Evolutionary conservation across 345 rosid species (phyloP), one percentile per base, ranked within the genome.

Genomic region (Eucalyptus tenuipes): DNA sequence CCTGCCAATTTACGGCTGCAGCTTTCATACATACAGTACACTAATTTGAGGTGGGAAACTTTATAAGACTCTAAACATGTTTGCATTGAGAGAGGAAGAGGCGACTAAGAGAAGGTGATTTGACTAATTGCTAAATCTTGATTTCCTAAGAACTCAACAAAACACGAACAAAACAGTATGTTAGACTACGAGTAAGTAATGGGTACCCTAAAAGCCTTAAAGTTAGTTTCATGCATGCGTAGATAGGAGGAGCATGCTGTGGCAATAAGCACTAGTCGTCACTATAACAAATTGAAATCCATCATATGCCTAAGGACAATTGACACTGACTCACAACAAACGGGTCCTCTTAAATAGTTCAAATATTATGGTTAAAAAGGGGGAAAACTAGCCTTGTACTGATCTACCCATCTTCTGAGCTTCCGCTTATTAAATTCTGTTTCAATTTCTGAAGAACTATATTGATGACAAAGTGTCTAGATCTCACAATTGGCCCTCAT

Each of bases 401-500:
- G 98, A 92, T 92, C 94, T 31, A 93, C 89, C 29, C 98, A 92
- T 90, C 97, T 93, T 91, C 91, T 93, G 88, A 95, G 85, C 90
- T 96, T 97, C 92, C 93, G 97, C 91, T 95, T 94, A 87, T 96
- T 97, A 52, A 52, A 52, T 18, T 52, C 57, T 18, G 55, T 52
- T 52, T 18, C 55, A 52, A 52, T 52, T 52, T 52, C 55, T 52
- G 24, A 52, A 52, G 10, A 52, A 52, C 57, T 90, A 37, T 87
- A 15, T 25, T 50, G 85, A 7, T 47, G 81, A 31, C 87, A n/a
- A 25, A 88, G 40, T 90, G 10, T 85, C 84, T 25, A 87, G 86
- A 89, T 94, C 99, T 96, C 94, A 97, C 99, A 85, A 96, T 90
- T 68, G 99, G 99, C 92, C 99, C 99, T 90, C 97, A 95, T 14